phyloP scores from a whole-genome alignment of 768 basidiomycete genomes.

The Mycena pura region DNA sequence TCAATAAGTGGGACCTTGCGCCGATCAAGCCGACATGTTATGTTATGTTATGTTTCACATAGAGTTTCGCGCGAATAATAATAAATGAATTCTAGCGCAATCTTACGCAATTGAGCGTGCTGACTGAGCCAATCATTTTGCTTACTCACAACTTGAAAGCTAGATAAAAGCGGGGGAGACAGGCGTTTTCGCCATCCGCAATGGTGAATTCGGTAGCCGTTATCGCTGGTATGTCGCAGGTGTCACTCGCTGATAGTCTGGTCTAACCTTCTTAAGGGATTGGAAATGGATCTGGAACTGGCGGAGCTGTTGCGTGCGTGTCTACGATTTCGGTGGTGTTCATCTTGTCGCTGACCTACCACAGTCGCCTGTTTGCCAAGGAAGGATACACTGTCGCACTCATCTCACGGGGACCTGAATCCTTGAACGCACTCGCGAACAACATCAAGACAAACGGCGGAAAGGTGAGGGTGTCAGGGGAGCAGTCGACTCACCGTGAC shows the following conservation, averaged over 20 bases:
- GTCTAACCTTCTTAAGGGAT: constrained; percentile 39
- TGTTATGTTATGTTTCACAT: too few species aligned
- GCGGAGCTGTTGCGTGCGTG: constrained; percentile 63
- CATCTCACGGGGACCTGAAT: constrained; percentile 61
- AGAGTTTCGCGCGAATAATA: too few species aligned
- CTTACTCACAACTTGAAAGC: too few species aligned
- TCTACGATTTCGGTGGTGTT: background rate
- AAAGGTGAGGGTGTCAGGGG: constrained; percentile 55
- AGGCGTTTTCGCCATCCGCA: too few species aligned
- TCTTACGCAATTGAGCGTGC: too few species aligned
- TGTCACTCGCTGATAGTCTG: background rate
- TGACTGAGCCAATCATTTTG: too few species aligned
- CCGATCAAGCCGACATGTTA: too few species aligned
- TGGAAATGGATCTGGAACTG: constrained; percentile 59
- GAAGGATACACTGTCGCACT: constrained; percentile 72
- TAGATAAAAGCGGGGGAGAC: too few species aligned
- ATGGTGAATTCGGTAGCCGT: background rate
- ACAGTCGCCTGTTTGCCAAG: constrained; percentile 64
- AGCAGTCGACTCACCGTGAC: too few species aligned
- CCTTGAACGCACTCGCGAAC: constrained; percentile 57
- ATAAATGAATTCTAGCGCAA: too few species aligned
- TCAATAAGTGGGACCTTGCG: too few species aligned
- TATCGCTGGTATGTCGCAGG: background rate
- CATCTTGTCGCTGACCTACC: background rate
- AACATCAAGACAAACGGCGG: constrained; percentile 66